A percentile compares a stretch with the other conserved stretches of the same genome.
Conservation (phyloP, 495 filamentous ascomycete species). For the Paragyromitra xinjiangensis region DNA sequence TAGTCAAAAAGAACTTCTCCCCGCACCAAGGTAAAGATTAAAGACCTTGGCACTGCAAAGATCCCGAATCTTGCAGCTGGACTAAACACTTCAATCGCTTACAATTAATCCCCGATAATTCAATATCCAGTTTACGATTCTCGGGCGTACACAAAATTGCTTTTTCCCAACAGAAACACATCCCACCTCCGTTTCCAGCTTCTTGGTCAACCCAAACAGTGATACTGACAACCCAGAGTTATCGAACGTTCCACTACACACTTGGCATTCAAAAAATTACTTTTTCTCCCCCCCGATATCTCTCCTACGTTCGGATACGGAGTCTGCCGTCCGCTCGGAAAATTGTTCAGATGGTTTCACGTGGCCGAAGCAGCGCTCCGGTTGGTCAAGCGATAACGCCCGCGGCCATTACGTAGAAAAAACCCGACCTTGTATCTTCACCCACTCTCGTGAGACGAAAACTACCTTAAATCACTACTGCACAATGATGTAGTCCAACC, state of each 20-base stretch:
- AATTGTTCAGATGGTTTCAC: neutral
- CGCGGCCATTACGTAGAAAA: neutral
- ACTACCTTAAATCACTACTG: neutral
- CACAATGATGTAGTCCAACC: neutral
- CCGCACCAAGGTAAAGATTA: neutral
- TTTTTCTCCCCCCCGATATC: constrained; percentile 6
- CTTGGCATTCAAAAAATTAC: neutral
- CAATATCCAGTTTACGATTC: neutral
- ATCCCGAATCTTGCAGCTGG: neutral
- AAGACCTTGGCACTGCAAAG: neutral
- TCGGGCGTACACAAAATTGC: neutral
- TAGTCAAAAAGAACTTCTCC: neutral
- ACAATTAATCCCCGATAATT: neutral
- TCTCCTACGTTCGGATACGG: neutral
- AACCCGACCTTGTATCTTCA: neutral
- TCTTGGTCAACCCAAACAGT: neutral
- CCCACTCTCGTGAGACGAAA: neutral
- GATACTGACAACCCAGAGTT: neutral
- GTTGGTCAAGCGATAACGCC: neutral
- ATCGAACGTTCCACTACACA: neutral
- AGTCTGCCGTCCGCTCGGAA: neutral
- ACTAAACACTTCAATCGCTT: neutral
- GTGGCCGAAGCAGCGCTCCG: neutral
- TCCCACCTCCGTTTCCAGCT: neutral
- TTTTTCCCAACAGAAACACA: constrained; percentile 2